Evolutionary conservation across 169 alveolate genomes (phyloP), one percentile per base, ranked within the genome.

Genomic region (Toxoplasma gondii): DNA sequence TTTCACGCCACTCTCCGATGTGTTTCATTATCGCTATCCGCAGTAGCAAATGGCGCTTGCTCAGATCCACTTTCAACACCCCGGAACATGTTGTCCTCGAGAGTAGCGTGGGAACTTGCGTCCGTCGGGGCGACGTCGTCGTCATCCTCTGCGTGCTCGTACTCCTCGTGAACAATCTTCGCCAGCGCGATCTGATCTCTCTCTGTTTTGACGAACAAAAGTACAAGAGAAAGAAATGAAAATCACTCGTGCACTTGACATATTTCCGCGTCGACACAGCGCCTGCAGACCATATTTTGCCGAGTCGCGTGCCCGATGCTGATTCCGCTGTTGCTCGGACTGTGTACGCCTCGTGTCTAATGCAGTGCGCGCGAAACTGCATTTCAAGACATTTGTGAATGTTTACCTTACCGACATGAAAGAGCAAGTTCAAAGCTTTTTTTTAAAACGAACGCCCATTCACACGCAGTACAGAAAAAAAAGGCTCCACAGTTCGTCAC

Each of bases 101-200:
- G 58, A 12, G 58, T 49, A 49, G 58, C 58, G 58, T 7, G 22
- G 12, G 58, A 49, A 49, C 58, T 12, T 12, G 58, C 58, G 58
- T 49, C 58, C 12, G 58, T 49, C 22, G 58, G 58, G 22, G 58
- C 90, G 41, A 29, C 86, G 34, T 78, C 67, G 1, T 82, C 90
- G 1, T 82, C 90, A 43, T 82, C 90, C 5, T 82, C 90, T 17
- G 34, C 69, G 64, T 39, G n/a, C 27, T 82, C 90, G 90, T 82
- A 82, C 38, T 82, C 90, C 27, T 82, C 90, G 27, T 36, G 17
- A 24, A 82, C 90, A 27, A 82, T 43, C 64, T 44, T 82, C 69
- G 90, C 90, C 67, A 82, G 64, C 41, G 34, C 90, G 38, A 82
- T 82, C 29, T 82, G 90, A 82, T 82, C 90, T 4, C 27, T 38